Evolutionary conservation across 2,329 filamentous ascomycete genomes (phyloP).

Genomic region (Sphaerulina vaccinii): DNA sequence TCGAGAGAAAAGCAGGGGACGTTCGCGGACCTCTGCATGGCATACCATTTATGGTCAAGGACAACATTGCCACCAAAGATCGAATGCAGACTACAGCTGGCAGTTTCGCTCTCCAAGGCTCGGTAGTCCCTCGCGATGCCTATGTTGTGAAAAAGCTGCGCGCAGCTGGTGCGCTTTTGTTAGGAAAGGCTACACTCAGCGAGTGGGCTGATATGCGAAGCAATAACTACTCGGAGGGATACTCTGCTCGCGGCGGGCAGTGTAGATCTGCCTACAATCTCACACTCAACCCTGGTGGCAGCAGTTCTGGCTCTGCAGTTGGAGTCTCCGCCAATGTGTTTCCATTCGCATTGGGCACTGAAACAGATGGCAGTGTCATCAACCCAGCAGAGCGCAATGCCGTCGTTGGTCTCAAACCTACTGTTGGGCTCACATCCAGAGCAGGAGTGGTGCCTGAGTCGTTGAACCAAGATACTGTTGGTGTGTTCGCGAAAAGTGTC

Average conservation of each 20-base stretch:
- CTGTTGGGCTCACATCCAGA: conserved; percentile 68
- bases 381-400: conserved; percentile 68
- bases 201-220: conserved; percentile 75
- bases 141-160: conserved; percentile 62
- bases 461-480: conserved; percentile 67
- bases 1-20: conserved; percentile 56
- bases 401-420: conserved; percentile 73
- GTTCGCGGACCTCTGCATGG: conserved; percentile 69
- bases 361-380: conserved; percentile 69
- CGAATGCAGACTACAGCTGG: conserved; percentile 74
- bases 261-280: conserved; percentile 66
- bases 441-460: conserved; percentile 60
- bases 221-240: conserved; percentile 67
- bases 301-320: conserved; percentile 64
- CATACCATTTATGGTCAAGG: conserved; percentile 73
- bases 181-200: conserved; percentile 69
- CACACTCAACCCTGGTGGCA: conserved; percentile 66
- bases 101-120: conserved; percentile 64
- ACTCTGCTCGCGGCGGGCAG: conserved; percentile 64
- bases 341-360: conserved; percentile 67
- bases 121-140: conserved; percentile 66
- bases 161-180: conserved; percentile 64
- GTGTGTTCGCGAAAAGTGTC: conserved; percentile 65
- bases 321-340: conserved; percentile 64
- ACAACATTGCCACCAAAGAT: conserved; percentile 68